phyloP scores from a whole-genome alignment of 2,329 filamentous ascomycete genomes.

The Cladophialophora exuberans region DNA sequence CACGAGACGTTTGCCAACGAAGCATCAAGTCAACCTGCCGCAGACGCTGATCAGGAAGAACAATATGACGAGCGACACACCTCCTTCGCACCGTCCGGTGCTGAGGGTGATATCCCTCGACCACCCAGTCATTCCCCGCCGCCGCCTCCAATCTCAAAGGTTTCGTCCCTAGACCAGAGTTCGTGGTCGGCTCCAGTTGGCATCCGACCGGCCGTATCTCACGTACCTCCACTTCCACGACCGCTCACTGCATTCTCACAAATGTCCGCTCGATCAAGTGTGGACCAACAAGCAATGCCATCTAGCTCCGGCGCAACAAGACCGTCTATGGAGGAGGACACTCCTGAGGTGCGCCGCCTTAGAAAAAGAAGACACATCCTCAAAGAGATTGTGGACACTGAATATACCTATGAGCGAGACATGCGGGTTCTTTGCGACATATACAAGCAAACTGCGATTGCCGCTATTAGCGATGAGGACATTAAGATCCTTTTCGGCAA shows the following conservation, averaged over 20 bases:
- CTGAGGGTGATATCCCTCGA: constrained; percentile 23
- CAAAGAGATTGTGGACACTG: constrained; percentile 90
- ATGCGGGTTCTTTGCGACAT: constrained; percentile 98
- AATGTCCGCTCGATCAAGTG: constrained; percentile 24
- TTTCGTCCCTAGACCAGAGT: constrained; percentile 27
- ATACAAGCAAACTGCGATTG: constrained; percentile 89
- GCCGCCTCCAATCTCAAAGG: constrained; percentile 25
- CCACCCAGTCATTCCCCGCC: constrained; percentile 33
- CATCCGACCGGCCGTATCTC: constrained; percentile 11
- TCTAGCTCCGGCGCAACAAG: constrained; percentile 15
- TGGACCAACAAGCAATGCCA: constrained; percentile 19
- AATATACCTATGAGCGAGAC: constrained; percentile 86
- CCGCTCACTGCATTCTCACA: constrained; percentile 26
- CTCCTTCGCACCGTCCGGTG: background rate
- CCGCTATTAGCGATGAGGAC: constrained; percentile 78
- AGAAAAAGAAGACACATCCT: constrained; percentile 81
- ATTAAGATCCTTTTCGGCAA: constrained; percentile 92
- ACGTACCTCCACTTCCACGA: constrained; percentile 16
- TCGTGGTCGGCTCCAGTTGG: constrained; percentile 23
- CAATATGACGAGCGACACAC: background rate
- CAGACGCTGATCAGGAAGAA: background rate
- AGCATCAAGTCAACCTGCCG: background rate
- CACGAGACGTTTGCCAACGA: constrained; percentile 13
- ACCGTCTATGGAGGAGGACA: constrained; percentile 25
- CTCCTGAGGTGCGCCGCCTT: constrained; percentile 69